These are phyloP conservation scores for Erysimum cheiranthoides DNA, from an alignment of 345 rosid species.

Conservation along the genomic window DNA sequence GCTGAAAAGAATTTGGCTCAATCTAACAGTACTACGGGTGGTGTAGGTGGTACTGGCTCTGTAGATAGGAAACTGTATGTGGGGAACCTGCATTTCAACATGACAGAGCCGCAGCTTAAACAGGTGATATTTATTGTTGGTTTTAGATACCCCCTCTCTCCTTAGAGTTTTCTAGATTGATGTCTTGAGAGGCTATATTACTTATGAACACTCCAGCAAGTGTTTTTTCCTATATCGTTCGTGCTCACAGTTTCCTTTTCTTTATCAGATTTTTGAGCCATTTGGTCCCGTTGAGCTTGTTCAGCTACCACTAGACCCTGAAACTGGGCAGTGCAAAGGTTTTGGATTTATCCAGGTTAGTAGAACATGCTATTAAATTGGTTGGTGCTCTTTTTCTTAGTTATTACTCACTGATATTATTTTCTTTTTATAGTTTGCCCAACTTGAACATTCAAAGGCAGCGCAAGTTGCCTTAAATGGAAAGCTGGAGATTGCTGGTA, in stretches of 20 bases:
- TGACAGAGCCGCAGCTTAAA: conserved; percentile 92
- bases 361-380: conserved; percentile 34
- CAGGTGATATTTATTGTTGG: conserved; percentile 53
- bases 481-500: conserved; percentile 89
- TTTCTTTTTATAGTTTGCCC: conserved; percentile 68
- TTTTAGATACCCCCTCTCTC: conserved; percentile 12
- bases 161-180: conserved; percentile 9
- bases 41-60: conserved; percentile 63
- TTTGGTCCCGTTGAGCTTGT: conserved; percentile 96
- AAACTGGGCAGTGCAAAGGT: conserved; percentile 96
- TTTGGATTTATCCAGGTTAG: conserved; percentile 95
- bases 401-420: conserved; percentile 9
- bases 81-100: conserved; percentile 91
- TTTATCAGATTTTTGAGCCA: conserved; percentile 80
- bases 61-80: conserved; percentile 91
- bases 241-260: conserved; percentile 14
- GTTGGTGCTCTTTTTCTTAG: conserved; percentile 6
- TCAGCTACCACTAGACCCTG: conserved; percentile 90
- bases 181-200: conserved; percentile 7
- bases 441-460: conserved; percentile 87
- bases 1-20: conserved; percentile 97
- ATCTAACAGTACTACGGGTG: conserved; percentile 61
- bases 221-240: neutral
- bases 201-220: neutral
- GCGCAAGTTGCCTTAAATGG: conserved; percentile 91